Evolutionary conservation across 305 asterid species (phyloP).

Genomic region (Fraxinus sp.): DNA sequence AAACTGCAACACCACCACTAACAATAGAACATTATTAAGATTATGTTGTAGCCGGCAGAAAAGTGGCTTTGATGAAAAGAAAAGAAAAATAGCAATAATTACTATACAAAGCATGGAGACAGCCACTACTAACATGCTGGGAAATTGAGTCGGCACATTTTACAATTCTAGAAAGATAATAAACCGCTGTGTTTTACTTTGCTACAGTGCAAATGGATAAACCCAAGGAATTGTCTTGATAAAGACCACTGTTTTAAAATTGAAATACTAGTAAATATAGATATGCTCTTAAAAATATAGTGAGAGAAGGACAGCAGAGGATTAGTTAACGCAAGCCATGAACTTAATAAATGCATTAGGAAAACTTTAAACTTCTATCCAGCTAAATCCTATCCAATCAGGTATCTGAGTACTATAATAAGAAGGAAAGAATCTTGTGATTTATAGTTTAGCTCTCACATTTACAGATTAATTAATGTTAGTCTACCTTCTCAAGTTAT

Average conservation of each 20-base stretch:
- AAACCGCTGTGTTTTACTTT: neutral
- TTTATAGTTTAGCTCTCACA: constrained; percentile 10
- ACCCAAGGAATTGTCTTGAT: constrained; percentile 9
- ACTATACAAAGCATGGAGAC: constrained; percentile 10
- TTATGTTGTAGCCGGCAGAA: neutral
- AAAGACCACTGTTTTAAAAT: constrained; percentile 2
- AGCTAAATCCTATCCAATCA: constrained; percentile 4
- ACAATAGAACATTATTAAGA: constrained; percentile 6
- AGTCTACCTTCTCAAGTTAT: constrained; percentile 71
- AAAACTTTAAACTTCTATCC: constrained; percentile 14
- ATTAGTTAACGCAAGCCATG: neutral
- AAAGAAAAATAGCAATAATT: neutral
- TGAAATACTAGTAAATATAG: neutral
- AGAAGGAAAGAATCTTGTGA: constrained; percentile 8
- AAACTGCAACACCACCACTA: neutral
- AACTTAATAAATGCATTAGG: neutral
- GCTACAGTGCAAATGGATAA: neutral
- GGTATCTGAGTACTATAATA: constrained; percentile 1
- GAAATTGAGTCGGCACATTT: neutral
- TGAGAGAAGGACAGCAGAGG: constrained; percentile 8
- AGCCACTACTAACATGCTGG: constrained; percentile 1
- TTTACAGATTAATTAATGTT: constrained; percentile 12
- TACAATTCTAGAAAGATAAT: neutral
- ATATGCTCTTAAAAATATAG: neutral
- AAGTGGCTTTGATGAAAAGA: neutral